These are phyloP conservation scores for Phalaenopsis equestris DNA, from an alignment of 106 monocot genomes.

Conservation along the genomic window DNA sequence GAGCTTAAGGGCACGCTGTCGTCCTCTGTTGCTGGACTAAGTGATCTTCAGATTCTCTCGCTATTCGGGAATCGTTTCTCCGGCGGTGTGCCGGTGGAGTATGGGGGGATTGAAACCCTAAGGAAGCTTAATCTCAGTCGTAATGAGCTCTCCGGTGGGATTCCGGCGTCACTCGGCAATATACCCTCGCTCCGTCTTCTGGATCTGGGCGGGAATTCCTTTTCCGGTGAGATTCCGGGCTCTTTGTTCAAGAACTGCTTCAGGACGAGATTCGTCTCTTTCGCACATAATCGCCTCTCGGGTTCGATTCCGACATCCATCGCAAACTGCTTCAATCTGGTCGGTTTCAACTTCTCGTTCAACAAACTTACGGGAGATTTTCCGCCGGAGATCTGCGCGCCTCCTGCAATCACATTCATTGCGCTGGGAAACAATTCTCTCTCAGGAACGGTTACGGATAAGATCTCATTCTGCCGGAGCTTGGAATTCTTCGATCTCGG, in stretches of 20 bases:
- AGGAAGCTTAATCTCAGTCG: slow-evolving; percentile 80
- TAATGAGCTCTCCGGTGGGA: slow-evolving; percentile 54
- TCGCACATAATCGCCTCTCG: slow-evolving; percentile 65
- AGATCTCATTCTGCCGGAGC: slow-evolving; percentile 44
- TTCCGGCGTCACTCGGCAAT: slow-evolving; percentile 63
- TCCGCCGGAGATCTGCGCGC: slow-evolving; percentile 52
- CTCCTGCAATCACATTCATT: slow-evolving; percentile 47
- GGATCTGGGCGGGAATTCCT: slow-evolving; percentile 74
- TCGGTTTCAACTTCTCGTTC: slow-evolving; percentile 77
- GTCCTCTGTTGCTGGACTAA: slow-evolving; percentile 45
- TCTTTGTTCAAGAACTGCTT: slow-evolving; percentile 55
- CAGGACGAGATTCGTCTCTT: slow-evolving; percentile 63
- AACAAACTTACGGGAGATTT: slow-evolving; percentile 71
- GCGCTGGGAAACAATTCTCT: slow-evolving; percentile 66
- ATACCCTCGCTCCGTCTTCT: slow-evolving; percentile 67
- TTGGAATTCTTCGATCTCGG: slow-evolving; percentile 68
- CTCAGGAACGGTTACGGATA: slow-evolving; percentile 47
- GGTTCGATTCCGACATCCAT: slow-evolving; percentile 45
- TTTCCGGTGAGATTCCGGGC: slow-evolving; percentile 64
- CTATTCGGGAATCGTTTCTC: slow-evolving; percentile 58
- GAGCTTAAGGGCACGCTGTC: slow-evolving; percentile 48
- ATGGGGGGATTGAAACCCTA: slow-evolving; percentile 29
- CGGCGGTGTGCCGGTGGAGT: slow-evolving; percentile 48
- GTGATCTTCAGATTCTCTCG: slow-evolving; percentile 52
- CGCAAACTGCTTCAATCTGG: slow-evolving; percentile 47